These are phyloP conservation scores for Rhizophagus sp. DNA, from an alignment of 192 early-diverging fungal species.

Conservation along the genomic window DNA sequence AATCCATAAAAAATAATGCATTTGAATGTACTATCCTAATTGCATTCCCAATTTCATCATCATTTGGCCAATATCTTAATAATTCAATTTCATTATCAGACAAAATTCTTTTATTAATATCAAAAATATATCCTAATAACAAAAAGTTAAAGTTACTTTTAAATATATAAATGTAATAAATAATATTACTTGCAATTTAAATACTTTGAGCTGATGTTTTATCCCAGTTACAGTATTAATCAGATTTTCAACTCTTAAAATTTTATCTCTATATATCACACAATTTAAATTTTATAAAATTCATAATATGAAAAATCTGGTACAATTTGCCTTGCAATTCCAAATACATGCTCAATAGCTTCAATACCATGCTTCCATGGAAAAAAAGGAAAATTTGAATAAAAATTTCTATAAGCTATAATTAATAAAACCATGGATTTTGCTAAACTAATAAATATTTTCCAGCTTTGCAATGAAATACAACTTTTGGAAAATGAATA, in stretches of 20 bases:
- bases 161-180: no score
- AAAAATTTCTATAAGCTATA: not conserved
- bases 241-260: not conserved
- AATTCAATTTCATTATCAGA: not conserved
- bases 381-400: not conserved
- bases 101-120: not conserved
- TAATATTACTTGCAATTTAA: no score
- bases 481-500: not conserved
- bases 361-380: not conserved
- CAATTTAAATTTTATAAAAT: not conserved
- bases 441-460: not conserved
- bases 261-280: not conserved
- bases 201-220: not conserved
- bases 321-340: not conserved
- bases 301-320: not conserved
- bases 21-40: not conserved
- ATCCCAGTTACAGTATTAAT: not conserved
- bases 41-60: not conserved
- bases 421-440: not conserved
- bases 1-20: not conserved
- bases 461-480: not conserved
- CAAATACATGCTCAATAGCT: not conserved
- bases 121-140: not conserved
- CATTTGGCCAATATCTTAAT: not conserved
- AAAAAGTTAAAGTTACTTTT: no score